Percentiles rank a stretch among this genome's conserved stretches.
These are phyloP conservation scores for Penicillium sp. DNA, from an alignment of 2,329 filamentous ascomycete genomes.

Conservation along the genomic window DNA sequence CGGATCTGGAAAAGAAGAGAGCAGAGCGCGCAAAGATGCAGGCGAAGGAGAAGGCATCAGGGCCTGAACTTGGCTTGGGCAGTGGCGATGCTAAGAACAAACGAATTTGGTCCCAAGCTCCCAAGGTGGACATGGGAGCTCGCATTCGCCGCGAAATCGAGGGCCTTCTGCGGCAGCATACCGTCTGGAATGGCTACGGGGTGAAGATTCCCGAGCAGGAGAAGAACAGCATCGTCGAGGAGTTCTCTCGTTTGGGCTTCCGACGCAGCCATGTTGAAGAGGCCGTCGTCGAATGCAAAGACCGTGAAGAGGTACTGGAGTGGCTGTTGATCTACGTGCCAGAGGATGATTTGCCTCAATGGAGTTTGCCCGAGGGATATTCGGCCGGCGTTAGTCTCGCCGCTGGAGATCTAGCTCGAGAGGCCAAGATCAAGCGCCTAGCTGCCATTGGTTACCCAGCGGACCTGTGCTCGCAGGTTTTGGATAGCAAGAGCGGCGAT, in stretches of 20 bases:
- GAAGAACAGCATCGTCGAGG: conserved; percentile 68
- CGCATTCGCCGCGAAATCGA: conserved; percentile 81
- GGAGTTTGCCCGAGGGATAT: conserved; percentile 91
- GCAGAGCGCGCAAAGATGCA: conserved; percentile 68
- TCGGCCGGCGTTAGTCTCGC: conserved; percentile 87
- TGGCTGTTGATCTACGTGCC: conserved; percentile 97
- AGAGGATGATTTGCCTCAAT: conserved; percentile 91
- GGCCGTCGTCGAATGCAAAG: conserved; percentile 84
- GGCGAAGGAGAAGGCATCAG: conserved; percentile 70
- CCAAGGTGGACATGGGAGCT: conserved; percentile 91
- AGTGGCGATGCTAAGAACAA: conserved; percentile 55
- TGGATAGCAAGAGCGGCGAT: conserved; percentile 72
- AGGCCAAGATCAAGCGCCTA: conserved; percentile 82
- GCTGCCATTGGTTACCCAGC: conserved; percentile 81
- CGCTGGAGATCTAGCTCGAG: conserved; percentile 78
- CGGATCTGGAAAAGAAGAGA: conserved; percentile 77
- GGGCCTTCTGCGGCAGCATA: conserved; percentile 74
- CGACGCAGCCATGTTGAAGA: conserved; percentile 88
- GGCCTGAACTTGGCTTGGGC: conserved; percentile 60
- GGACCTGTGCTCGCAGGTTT: conserved; percentile 79
- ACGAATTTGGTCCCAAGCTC: conserved; percentile 81
- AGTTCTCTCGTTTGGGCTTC: conserved; percentile 81
- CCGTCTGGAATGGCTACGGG: conserved; percentile 84
- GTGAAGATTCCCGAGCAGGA: conserved; percentile 67
- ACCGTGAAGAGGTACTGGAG: conserved; percentile 88